Conservation (phyloP, 1,139 yeast genomes). For the Meyerozyma elateridarum region DNA sequence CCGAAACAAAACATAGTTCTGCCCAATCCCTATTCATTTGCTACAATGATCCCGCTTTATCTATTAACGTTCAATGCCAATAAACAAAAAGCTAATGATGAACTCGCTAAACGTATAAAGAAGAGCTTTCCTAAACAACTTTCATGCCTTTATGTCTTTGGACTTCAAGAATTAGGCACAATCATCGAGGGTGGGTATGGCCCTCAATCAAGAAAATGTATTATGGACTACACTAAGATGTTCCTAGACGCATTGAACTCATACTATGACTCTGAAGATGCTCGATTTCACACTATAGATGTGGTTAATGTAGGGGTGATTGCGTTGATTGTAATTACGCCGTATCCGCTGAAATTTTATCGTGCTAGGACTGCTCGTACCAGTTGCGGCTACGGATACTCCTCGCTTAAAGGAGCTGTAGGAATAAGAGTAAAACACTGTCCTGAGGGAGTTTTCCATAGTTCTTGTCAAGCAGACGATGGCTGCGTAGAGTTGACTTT, state of each 20-base stretch:
- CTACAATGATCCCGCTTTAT: conserved; percentile 17
- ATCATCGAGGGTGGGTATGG: conserved; percentile 58
- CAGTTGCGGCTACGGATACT: conserved; percentile 54
- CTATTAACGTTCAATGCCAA: conserved; percentile 40
- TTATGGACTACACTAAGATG: conserved; percentile 37
- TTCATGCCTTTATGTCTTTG: conserved; percentile 56
- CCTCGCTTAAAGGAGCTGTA: conserved; percentile 73
- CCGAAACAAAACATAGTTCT: too few relatives aligned
- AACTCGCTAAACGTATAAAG: conserved; percentile 20
- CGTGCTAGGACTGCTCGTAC: conserved; percentile 26
- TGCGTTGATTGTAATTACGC: conserved; percentile 54
- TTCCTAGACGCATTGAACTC: conserved; percentile 36
- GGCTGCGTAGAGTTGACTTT: conserved; percentile 47
- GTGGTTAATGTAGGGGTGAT: conserved; percentile 58
- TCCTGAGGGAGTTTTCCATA: conserved; percentile 16
- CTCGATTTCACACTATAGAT: conserved; percentile 41
- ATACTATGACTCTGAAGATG: conserved; percentile 23
- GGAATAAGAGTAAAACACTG: conserved; percentile 47
- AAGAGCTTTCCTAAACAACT: conserved; percentile 28
- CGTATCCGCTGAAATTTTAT: conserved; percentile 31
- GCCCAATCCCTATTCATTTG: too few relatives aligned
- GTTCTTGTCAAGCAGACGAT: conserved; percentile 6
- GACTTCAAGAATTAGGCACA: conserved; percentile 71
- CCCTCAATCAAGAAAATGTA: conserved; percentile 29
- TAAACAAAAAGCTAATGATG: conserved; percentile 23